phyloP scores from a whole-genome alignment of 2,329 filamentous ascomycete species.

The Calonectria crousiana region DNA sequence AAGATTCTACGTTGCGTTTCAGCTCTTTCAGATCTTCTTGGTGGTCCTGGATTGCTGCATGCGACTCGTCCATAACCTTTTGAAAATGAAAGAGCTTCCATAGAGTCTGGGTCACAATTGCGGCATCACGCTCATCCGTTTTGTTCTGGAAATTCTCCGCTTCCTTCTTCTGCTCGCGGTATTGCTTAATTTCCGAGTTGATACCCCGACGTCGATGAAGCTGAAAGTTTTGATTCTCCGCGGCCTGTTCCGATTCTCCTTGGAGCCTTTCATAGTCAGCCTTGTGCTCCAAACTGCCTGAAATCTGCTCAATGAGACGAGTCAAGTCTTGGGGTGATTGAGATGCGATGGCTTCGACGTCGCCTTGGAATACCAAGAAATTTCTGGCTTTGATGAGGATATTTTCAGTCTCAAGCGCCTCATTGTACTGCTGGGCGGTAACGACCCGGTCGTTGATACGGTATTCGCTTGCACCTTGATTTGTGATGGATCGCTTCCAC shows the following conservation, averaged over 20 bases:
- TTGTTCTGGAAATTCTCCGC: conserved; percentile 94
- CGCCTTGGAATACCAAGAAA: conserved; percentile 97
- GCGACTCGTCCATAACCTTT: conserved; percentile 91
- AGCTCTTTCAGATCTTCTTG: conserved; percentile 96
- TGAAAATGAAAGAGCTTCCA: conserved; percentile 99
- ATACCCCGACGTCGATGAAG: conserved; percentile 91
- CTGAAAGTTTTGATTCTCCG: conserved; percentile 89
- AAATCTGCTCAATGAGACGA: conserved; percentile 95
- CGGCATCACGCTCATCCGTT: conserved; percentile 88
- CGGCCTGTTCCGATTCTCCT: conserved; percentile 84
- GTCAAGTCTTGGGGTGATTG: conserved; percentile 96
- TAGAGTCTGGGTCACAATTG: conserved; percentile 91
- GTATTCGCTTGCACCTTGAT: conserved; percentile 90
- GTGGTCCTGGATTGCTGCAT: conserved; percentile 89
- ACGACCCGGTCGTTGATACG: conserved; percentile 95
- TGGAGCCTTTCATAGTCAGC: conserved; percentile 94
- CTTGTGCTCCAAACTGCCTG: conserved; percentile 94
- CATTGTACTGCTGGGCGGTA: conserved; percentile 92
- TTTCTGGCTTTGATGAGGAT: conserved; percentile 98
- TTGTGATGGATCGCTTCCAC: conserved; percentile 97
- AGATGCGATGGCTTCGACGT: conserved; percentile 96
- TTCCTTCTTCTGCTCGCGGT: conserved; percentile 95
- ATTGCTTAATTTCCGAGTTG: conserved; percentile 98
- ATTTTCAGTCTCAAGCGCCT: conserved; percentile 90
- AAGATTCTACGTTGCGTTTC: conserved; percentile 87